Conservation (phyloP, 2,329 filamentous ascomycete genomes). For the Fusarium sp. region DNA sequence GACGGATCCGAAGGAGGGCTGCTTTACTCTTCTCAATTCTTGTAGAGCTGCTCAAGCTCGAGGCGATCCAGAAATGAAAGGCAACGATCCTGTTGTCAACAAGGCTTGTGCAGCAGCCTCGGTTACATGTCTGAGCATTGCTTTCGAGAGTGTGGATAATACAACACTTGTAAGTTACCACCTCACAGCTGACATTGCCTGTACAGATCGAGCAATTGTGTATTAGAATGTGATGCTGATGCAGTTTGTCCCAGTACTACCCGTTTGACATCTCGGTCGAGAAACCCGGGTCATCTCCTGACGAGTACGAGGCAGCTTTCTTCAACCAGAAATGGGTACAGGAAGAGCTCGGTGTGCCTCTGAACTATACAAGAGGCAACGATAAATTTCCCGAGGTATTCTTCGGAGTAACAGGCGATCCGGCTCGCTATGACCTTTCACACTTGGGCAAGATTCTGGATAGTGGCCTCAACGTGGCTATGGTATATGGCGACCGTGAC, state of each 20-base stretch:
- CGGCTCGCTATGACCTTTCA: not conserved
- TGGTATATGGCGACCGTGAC: not conserved
- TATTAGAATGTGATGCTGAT: not conserved
- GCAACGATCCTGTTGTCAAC: not conserved
- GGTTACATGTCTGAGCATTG: not conserved
- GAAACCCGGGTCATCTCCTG: not conserved
- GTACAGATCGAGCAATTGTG: not conserved
- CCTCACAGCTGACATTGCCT: not conserved
- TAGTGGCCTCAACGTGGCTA: not conserved
- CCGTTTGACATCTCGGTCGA: not conserved
- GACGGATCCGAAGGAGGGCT: not conserved
- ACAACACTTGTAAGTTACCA: not conserved
- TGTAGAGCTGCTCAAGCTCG: not conserved
- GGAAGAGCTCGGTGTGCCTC: not conserved
- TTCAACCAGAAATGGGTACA: constrained; percentile 1
- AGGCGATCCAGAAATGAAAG: not conserved
- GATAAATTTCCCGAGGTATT: not conserved
- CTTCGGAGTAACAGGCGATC: not conserved
- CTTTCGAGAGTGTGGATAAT: not conserved
- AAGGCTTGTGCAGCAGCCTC: not conserved
- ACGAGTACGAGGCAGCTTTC: constrained; percentile 1
- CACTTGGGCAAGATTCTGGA: not conserved
- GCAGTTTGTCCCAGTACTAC: not conserved
- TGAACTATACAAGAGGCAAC: not conserved
- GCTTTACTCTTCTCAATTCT: not conserved